These are phyloP conservation scores for Chaetomium sp. DNA, from an alignment of 2,329 filamentous ascomycete species.

Conservation along the genomic window DNA sequence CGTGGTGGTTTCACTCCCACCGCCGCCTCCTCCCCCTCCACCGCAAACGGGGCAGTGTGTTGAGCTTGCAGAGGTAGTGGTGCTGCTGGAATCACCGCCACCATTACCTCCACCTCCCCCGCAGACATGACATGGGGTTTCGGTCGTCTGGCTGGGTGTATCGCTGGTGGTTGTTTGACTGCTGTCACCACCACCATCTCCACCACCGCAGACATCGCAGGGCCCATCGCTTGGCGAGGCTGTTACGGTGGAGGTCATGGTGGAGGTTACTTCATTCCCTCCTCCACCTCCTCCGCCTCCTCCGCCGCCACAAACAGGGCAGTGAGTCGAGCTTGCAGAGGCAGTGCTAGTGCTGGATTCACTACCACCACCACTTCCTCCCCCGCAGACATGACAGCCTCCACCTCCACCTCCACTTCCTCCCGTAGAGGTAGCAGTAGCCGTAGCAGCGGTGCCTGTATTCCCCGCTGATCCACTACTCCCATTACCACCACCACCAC, in stretches of 20 bases:
- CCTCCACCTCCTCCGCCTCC: background rate
- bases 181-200: background rate
- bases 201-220: background rate
- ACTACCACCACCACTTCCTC: too few species aligned
- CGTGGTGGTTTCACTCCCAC: background rate
- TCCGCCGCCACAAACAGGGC: background rate
- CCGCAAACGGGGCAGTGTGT: background rate
- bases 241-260: background rate
- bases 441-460: background rate
- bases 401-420: background rate
- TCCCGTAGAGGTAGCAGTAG: background rate
- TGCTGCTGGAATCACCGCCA: background rate
- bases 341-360: too few species aligned
- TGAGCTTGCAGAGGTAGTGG: too few species aligned
- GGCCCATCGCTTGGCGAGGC: background rate
- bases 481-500: background rate
- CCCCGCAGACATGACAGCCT: background rate
- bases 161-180: background rate
- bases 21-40: background rate
- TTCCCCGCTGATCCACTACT: background rate
- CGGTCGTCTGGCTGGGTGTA: background rate
- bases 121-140: background rate
- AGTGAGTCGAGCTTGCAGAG: too few species aligned
- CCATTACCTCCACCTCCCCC: background rate
- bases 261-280: background rate